Base-by-base conservation (phyloP, 495 filamentous ascomycete genomes). In the Xylaria flabelliformis region DNA sequence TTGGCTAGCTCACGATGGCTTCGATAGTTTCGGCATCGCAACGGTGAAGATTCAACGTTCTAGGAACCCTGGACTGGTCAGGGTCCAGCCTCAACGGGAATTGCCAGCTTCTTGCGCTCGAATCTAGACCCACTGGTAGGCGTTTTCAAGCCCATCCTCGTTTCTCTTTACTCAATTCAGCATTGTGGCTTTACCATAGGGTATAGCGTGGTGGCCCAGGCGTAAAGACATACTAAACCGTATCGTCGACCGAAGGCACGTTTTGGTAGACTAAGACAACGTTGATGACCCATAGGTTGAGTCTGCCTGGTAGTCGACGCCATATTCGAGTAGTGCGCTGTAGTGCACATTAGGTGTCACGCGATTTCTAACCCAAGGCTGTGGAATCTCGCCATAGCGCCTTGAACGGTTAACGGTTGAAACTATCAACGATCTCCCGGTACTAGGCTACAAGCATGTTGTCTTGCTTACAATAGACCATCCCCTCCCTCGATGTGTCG, bases 81-180 rank as follows among this genome's bases (percentile, higher is more conserved):
- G 39, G 70, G 51, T 62, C 64, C 64, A 67, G 53, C 41, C 55
- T 55, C 36, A 63, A 51, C 64, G 64, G 32, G 63, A 26, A 53
- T 53, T 32, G 32, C 51, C 56, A 34, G 53, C 21, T 67, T 62
- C 50, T 39, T 50, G 64, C 26, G 59, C 32, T 26, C 53, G 29
- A 21, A 70, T 73, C 73, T 67, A 73, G 77, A 76, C 76, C 76
- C 77, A 75, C 76, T 69, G 9, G 64, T 79, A 79, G 77, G 77
- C 77, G 73, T 79, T 75, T 69, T 75, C 73, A 44, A 75, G 69
- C 73, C 70, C 51, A 46, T 74, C 26, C 76, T 79, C 77, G 77
- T 79, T 67, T 79, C 69, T 71, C 53, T 74, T 78, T 78, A 79
- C 77, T 76, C 29, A 17, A 76, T 79, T 76, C 44, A 79, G 77